Evolutionary conservation across 2,329 filamentous ascomycete genomes (phyloP), one percentile per base, ranked within the genome.

Genomic region (Pseudogymnoascus verrucosus): DNA sequence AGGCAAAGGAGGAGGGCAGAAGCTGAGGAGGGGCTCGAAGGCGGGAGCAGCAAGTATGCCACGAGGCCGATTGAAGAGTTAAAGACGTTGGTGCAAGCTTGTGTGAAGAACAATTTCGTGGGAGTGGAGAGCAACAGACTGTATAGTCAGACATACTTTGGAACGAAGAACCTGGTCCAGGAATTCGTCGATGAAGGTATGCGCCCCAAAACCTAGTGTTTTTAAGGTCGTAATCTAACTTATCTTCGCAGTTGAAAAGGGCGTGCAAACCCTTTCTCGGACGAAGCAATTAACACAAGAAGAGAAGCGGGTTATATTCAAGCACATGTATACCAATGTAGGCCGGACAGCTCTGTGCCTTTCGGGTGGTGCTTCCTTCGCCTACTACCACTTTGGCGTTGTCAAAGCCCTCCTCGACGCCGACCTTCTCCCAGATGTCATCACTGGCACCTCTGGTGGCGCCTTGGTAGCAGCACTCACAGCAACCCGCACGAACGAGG

Each of bases 101-200:
- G 93, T 73, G 89, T 97, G 70, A 99, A 97, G 82, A 96, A 93
- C 76, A 98, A 99, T 73, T 99, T 98, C 76, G 91, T 91, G 16
- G 95, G 95, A 0, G 88, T 96, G 12, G 95, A 99, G 75, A 98
- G 96, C 71, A 87, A 93, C 8, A 84, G 91, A 63, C 78, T 99
- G n/a, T 99, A 99, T 74, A 96, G 91, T 71, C 93, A 98, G 77
- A 96, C 93, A 2, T 99, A 99, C 74, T 96, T 92, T 70, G 95
- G 95, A 34, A 98, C 95, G n/a, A 99, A 99, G 76, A 86, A 95
- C 66, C 77, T 97, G 67, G 90, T 96, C 31, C 95, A 98, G 76
- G 87, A 88, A 63, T 98, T 93, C 72, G 79, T 96, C 51, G 91
- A 97, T 66, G 93, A 98, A 76, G 81, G 86, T 87, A 75, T 70